These are phyloP conservation scores for Sequoia sempervirens DNA, from an alignment of 75 land plant species.

Conservation along the genomic window DNA sequence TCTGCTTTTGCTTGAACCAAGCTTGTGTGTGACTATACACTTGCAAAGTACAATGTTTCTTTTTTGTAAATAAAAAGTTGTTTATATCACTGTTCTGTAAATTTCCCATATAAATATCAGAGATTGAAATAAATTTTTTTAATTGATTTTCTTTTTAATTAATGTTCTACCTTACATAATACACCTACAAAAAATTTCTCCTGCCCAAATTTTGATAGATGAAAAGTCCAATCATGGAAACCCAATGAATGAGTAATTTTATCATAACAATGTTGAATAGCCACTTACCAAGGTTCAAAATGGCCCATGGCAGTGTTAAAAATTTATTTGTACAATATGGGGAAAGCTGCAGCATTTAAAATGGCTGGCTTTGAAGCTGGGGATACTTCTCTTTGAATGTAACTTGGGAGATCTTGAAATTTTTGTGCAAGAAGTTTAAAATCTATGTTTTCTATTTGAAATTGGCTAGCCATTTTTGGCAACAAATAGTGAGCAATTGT, in stretches of 20 bases:
- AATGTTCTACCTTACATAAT: background rate
- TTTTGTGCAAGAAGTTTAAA: background rate
- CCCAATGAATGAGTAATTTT: too few relatives aligned
- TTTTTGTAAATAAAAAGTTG: background rate
- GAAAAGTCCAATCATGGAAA: too few relatives aligned
- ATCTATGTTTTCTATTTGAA: background rate
- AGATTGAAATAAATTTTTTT: background rate
- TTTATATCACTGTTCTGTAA: background rate
- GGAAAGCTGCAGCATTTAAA: too few relatives aligned
- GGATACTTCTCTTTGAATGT: too few relatives aligned
- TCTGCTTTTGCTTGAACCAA: background rate
- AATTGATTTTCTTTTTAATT: background rate
- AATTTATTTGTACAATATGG: too few relatives aligned
- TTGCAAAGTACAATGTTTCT: background rate
- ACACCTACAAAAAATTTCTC: background rate
- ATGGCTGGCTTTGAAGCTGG: too few relatives aligned
- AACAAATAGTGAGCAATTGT: too few relatives aligned
- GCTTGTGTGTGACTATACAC: background rate
- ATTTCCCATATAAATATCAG: background rate
- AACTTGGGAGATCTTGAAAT: too few relatives aligned
- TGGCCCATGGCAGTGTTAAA: background rate
- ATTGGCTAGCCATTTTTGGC: background rate
- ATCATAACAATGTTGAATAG: background rate
- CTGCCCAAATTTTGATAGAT: background rate
- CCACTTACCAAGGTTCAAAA: background rate